These are phyloP conservation scores for Aspergillus sclerotioniger DNA, from an alignment of 495 filamentous ascomycete species.

Conservation along the genomic window DNA sequence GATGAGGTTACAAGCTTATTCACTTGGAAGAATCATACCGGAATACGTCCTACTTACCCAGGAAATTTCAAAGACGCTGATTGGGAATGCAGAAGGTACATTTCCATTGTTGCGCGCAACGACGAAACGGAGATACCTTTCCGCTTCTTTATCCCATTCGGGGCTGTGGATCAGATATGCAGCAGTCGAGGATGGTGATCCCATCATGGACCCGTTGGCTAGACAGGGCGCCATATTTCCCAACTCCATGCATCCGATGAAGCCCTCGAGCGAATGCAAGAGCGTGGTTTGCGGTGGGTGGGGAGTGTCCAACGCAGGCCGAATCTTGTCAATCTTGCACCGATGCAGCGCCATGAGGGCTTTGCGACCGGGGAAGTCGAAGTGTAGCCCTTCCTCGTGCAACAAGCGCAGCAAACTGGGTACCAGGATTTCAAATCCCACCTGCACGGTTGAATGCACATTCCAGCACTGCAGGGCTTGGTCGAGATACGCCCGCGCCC, in stretches of 20 bases:
- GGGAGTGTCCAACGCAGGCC: slow-evolving; percentile 20
- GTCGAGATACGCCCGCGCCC: neutral
- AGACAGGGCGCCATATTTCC: slow-evolving; percentile 40
- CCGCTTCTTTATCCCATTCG: slow-evolving; percentile 34
- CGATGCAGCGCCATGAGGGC: neutral
- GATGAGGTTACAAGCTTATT: neutral
- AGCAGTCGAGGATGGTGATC: slow-evolving; percentile 45
- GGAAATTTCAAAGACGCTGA: slow-evolving; percentile 22
- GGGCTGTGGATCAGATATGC: slow-evolving; percentile 38
- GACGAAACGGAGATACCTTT: slow-evolving; percentile 28
- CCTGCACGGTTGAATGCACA: slow-evolving; percentile 17
- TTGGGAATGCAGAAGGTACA: slow-evolving; percentile 1
- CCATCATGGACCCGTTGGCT: slow-evolving; percentile 40
- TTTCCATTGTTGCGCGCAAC: slow-evolving; percentile 23
- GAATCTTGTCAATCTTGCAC: neutral
- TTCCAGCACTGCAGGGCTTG: slow-evolving; percentile 13
- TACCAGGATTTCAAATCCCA: slow-evolving; percentile 40
- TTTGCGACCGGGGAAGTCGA: slow-evolving; percentile 24
- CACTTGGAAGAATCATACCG: slow-evolving; percentile 37
- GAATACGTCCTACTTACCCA: slow-evolving; percentile 22
- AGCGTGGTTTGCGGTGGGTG: slow-evolving; percentile 24
- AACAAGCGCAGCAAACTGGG: slow-evolving; percentile 29
- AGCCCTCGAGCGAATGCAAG: slow-evolving; percentile 43
- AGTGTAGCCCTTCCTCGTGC: slow-evolving; percentile 18
- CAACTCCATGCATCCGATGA: slow-evolving; percentile 41